Base-by-base conservation (phyloP, 345 rosid genomes). In the Microcos paniculata region DNA sequence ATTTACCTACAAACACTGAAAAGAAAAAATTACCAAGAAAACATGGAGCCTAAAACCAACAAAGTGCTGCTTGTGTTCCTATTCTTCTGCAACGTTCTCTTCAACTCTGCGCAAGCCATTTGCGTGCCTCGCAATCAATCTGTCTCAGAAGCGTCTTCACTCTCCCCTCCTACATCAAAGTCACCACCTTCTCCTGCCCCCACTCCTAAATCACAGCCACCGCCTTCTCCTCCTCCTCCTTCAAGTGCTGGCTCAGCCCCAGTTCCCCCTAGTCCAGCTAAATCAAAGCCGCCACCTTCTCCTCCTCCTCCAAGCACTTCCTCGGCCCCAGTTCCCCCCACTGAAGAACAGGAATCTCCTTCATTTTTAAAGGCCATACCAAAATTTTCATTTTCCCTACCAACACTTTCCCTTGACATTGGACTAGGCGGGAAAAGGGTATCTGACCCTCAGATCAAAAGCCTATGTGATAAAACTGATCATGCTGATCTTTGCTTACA, bases 401-500 rank as follows among this genome's bases (percentile, higher is more conserved):
- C 38, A 30, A 0, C 9, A 28, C 3, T 4, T 23, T 24, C 61
- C 10, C 0, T 56, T 14, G 23, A 11, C 51, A 2, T 26, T 45
- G 26, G n/a, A 1, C 3, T 2, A 1, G 58, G 40, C 0, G 21
- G 53, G 12, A 21, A 8, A 46, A 1, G 30, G 52, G 42, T 24
- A 16, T 8, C 46, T 6, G 53, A 68, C 28, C 72, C 75, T 26
- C 42, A n/a, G 13, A 10, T 80, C 33, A 73, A 76, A 57, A 35
- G 66, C 33, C 40, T 77, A 1, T 88, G 89, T 16, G 77, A 63
- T 16, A 0, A 42, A n/a, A 79, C 88, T 0, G 84, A 81, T 64
- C 70, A 79, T 58, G 78, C 86, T 0, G 13, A 24, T 18, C 64
- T 88, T 53, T 85, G 92, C 73, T 9, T 67, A 12, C 1, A 77